Evolutionary conservation across 306 rosid genomes (phyloP), one percentile per base, ranked within the genome.

Genomic region (Vicia sativa): DNA sequence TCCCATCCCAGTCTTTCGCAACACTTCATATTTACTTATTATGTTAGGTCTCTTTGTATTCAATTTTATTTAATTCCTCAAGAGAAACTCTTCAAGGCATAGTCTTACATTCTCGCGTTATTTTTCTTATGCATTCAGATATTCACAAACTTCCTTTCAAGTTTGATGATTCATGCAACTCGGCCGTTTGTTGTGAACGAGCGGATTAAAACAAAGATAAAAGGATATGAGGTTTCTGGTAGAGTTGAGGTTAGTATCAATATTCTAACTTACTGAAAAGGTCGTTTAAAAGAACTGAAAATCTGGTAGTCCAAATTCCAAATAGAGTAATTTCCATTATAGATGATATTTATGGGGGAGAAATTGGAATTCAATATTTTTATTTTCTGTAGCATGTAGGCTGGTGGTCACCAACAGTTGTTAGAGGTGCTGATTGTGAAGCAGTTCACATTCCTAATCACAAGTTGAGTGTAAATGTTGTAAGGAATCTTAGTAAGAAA

Each of bases 401-500:
- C 49, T 95, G 99, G 97, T 95, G 99, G 97, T 90, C 99, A 11
- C 96, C 99, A 61, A 95, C 99, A 62, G 86, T 88, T 58, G 88
- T 95, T 65, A 84, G 97, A 85, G 99, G 97, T 14, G 90, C 93
- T 65, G 96, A 95, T 87, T 95, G 97, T 70, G 99, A 95, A 90
- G 97, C 99, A 63, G 87, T 95, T 63, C 96, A 95, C 72, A 95
- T 95, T 82, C 99, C 99, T 74, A 95, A 95, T 72, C 96, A 95
- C 88, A 88, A 85, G 77, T 90, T 95, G 79, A 88, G 97, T 58
- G 90, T 90, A 74, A 95, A 78, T 70, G 85, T 95, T 76, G 99
- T 95, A 82, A 81, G 95, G 68, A 95, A 95, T 81, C 99, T 88
- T 65, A 95, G 89, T 83, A 95, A 87, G 83, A 95, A 90, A 87